Evolutionary conservation across 352 stramenopile genomes (phyloP).

Genomic region (Plasmopara viticola): DNA sequence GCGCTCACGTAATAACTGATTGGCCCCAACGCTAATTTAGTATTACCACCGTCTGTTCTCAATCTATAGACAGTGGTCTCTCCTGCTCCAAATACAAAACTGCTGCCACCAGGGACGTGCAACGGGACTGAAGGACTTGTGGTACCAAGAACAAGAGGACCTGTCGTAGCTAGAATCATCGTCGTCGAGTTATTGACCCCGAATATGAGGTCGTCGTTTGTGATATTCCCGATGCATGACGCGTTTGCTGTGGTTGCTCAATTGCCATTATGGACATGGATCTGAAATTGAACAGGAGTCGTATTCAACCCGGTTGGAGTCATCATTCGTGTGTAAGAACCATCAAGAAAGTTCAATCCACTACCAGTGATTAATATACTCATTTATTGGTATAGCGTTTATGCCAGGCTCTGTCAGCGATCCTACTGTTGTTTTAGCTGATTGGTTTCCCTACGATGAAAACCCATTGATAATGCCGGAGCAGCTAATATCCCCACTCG

Average conservation of each 20-base stretch:
- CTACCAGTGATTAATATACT: constrained; percentile 10
- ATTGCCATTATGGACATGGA: background rate
- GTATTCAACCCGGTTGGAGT: constrained; percentile 8
- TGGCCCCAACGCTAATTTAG: background rate
- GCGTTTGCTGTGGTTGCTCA: background rate
- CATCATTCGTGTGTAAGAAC: constrained; percentile 4
- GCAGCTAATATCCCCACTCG: constrained; percentile 2
- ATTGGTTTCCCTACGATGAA: constrained; percentile 8
- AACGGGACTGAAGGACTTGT: background rate
- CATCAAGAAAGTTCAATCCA: constrained; percentile 9
- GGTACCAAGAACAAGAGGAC: background rate
- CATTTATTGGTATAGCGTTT: constrained; percentile 10
- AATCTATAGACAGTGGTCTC: background rate
- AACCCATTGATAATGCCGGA: constrained; percentile 4
- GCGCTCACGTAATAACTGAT: background rate
- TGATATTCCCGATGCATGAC: background rate
- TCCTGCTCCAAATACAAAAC: background rate
- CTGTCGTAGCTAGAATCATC: background rate
- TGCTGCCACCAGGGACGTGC: background rate
- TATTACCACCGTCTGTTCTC: background rate
- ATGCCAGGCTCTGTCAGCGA: background rate
- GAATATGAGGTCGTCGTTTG: background rate
- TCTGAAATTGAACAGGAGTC: constrained; percentile 9
- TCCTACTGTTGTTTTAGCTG: constrained; percentile 11
- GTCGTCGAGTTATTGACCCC: background rate